Percentiles rank a stretch among this genome's conserved stretches.
Conservation (phyloP, 2,329 filamentous ascomycete genomes). For the Apiospora rasikravindrae region DNA sequence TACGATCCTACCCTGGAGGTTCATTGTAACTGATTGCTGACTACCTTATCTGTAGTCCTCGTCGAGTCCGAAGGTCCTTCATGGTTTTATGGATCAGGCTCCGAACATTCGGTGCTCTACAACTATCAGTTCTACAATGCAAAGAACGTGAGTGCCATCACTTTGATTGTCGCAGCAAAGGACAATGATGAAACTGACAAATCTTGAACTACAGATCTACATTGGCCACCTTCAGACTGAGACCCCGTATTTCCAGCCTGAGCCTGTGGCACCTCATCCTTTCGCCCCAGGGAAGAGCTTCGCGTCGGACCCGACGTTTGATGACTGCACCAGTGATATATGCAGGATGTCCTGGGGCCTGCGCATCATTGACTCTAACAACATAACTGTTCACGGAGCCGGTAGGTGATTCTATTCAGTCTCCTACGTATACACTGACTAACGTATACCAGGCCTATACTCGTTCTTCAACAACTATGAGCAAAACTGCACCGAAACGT, state of each 20-base stretch:
- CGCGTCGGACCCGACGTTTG: not conserved
- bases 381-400: conserved; percentile 54
- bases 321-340: not conserved
- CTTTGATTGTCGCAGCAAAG: too few species aligned
- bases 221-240: conserved; percentile 48
- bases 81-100: conserved; percentile 51
- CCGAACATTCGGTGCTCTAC: conserved; percentile 56
- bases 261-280: conserved; percentile 48
- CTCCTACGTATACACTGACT: not conserved
- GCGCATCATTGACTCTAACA: conserved; percentile 52
- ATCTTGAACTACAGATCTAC: not conserved
- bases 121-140: conserved; percentile 57
- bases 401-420: not conserved
- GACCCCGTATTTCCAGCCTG: conserved; percentile 52
- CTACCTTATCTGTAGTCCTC: conserved; percentile 27
- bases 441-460: not conserved
- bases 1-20: too few species aligned
- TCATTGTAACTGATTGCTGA: not conserved
- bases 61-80: conserved; percentile 38
- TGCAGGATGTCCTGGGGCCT: conserved; percentile 54
- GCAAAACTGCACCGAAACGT: conserved; percentile 46
- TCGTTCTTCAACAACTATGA: not conserved
- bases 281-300: conserved; percentile 30
- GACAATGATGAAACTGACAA: not conserved
- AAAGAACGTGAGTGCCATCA: conserved; percentile 41